These are phyloP conservation scores for Saussurea involucrata DNA, from an alignment of 129 eudicot species.

Conservation along the genomic window DNA sequence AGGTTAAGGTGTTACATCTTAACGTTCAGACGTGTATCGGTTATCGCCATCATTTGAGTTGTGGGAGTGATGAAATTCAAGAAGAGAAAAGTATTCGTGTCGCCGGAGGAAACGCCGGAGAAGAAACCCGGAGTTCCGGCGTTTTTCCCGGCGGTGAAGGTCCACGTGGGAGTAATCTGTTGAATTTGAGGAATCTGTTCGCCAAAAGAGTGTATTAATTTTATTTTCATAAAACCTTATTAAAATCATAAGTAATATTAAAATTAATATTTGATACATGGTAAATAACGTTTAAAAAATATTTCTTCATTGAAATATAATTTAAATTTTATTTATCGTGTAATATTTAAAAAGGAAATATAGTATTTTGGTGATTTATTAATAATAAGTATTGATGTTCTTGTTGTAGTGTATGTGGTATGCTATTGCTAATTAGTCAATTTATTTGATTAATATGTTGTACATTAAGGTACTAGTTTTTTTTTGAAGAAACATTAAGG, in stretches of 20 bases:
- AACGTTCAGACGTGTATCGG: slow-evolving; percentile 78
- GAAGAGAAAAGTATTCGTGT: neutral
- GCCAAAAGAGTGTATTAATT: slow-evolving; percentile 55
- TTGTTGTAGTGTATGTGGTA: neutral
- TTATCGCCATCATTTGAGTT: slow-evolving; percentile 48
- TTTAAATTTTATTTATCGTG: neutral
- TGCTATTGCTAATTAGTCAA: neutral
- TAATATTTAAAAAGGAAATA: neutral
- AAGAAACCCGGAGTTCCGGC: slow-evolving; percentile 10
- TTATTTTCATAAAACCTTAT: neutral
- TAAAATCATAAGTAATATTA: neutral
- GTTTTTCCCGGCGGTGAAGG: slow-evolving; percentile 35
- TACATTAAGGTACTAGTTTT: neutral
- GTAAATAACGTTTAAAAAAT: neutral
- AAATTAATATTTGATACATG: neutral
- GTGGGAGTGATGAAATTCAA: slow-evolving; percentile 43
- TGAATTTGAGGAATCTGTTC: slow-evolving; percentile 46
- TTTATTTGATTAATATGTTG: neutral
- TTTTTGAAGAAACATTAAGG: too few species aligned
- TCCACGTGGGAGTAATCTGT: slow-evolving; percentile 45
- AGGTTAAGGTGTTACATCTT: slow-evolving; percentile 36
- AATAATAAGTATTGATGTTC: neutral
- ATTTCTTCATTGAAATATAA: neutral
- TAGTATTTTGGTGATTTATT: neutral
- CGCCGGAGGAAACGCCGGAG: slow-evolving; percentile 4